Base-by-base conservation (phyloP, 2,329 filamentous ascomycete species). In the Claviceps pazoutovae region DNA sequence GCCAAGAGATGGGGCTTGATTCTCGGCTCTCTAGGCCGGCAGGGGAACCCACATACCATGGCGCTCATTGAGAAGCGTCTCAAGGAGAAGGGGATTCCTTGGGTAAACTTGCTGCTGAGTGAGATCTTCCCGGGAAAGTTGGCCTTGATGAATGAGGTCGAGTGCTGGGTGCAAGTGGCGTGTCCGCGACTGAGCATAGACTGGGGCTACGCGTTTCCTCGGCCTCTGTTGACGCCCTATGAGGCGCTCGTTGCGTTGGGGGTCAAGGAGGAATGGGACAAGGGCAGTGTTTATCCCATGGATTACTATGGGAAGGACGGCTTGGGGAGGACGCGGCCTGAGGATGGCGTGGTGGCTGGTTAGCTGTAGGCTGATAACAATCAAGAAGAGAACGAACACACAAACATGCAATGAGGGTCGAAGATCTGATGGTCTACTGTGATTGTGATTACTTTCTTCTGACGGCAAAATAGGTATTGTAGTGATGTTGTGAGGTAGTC, bases 101-200 rank as follows among this genome's bases (percentile, higher is more conserved):
- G 83, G 61, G 79, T 98, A 42, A 91, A 95, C 58, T 66, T 98
- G 1, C 72, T 97, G 9, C 76, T 98, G 4, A 93, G 86, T 56
- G 93, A 98, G 72, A 97, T 98, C 51, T 96, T 97, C 65, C 93
- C 94, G 0, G 90, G 88, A 0, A 98, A 97, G 71, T 70, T 98
- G 57, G 89, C 88, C 0, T 82, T 93, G 74, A 96, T 98, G 88
- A 70, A 72, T 34, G 91, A 97, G 62, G 87, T 98, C 2, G 91
- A 96, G 64, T 95, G 89, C 60, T 98, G 93, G 93, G 91, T 98
- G 41, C 93, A 98, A 69, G 89, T 98, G 49, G 93, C 93, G 5
- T 98, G 93, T 68, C 93, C 93, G n/a, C 74, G 93, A 48, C 64
- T 98, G 64, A 97, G 91, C 66, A 98, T 98, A 59, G 93, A 98